Percentiles rank a stretch among this genome's conserved stretches.
Evolutionary conservation across 257 asterid species (phyloP).

Genomic region (Rhazya stricta): DNA sequence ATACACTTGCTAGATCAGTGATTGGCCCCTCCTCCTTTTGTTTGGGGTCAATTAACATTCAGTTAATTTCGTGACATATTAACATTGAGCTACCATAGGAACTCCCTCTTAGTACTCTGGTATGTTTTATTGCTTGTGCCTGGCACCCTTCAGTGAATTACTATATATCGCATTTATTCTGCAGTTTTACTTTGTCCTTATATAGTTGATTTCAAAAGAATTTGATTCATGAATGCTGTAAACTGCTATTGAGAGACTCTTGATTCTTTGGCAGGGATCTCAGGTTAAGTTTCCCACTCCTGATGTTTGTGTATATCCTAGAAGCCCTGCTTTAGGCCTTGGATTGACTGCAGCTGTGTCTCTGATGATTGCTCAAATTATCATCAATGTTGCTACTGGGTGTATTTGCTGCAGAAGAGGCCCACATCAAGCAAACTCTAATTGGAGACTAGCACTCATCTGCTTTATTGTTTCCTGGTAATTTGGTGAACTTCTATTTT

Average conservation of each 20-base stretch:
- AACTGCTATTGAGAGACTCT: slow-evolving; percentile 2
- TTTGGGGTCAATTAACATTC: background rate
- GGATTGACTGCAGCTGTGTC: slow-evolving; percentile 68
- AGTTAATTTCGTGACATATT: background rate
- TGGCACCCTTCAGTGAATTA: background rate
- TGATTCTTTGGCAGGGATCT: slow-evolving; percentile 43
- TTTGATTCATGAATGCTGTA: background rate
- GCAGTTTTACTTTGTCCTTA: background rate
- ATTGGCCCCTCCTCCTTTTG: background rate
- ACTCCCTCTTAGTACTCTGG: background rate
- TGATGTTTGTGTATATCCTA: slow-evolving; percentile 68
- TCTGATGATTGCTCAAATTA: slow-evolving; percentile 77
- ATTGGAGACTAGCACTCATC: slow-evolving; percentile 65
- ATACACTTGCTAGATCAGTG: background rate
- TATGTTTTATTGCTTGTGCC: background rate
- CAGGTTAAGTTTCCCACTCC: slow-evolving; percentile 61
- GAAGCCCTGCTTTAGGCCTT: slow-evolving; percentile 79
- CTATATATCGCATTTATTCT: background rate
- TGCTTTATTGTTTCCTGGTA: slow-evolving; percentile 90
- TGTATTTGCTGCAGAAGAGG: slow-evolving; percentile 79
- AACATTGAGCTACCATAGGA: background rate
- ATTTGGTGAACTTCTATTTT: slow-evolving; percentile 10
- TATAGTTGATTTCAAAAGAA: background rate
- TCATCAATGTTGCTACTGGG: slow-evolving; percentile 69
- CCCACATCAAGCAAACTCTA: slow-evolving; percentile 52